phyloP scores from a whole-genome alignment of 192 early-diverging fungal genomes.

The Coemansia sp. region DNA sequence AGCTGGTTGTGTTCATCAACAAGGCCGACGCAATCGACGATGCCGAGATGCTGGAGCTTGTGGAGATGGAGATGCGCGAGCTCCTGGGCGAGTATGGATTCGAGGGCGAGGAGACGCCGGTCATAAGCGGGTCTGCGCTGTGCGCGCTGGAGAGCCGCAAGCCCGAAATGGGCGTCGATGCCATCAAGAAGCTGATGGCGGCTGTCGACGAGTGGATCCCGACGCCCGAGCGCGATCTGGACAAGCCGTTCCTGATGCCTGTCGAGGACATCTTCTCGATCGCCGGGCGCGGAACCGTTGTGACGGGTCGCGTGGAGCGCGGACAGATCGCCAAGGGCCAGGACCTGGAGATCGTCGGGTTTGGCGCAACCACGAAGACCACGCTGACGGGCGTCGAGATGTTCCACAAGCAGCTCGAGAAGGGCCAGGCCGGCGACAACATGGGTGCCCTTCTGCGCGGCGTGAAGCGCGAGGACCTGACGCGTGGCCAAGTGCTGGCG shows the following conservation, averaged over 20 bases:
- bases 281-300: slow-evolving; percentile 95
- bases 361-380: slow-evolving; percentile 85
- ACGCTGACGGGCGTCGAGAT: slow-evolving; percentile 98
- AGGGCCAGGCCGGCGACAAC: slow-evolving; percentile 97
- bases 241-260: slow-evolving; percentile 99
- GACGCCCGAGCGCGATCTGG: slow-evolving; percentile 87
- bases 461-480: slow-evolving; percentile 95
- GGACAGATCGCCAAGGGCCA: slow-evolving; percentile 89
- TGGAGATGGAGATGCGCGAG: slow-evolving; percentile 99
- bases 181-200: slow-evolving; percentile 89
- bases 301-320: slow-evolving; percentile 93
- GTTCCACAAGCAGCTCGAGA: slow-evolving; percentile 99
- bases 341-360: slow-evolving; percentile 97
- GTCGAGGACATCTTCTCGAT: slow-evolving; percentile 99
- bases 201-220: slow-evolving; percentile 92
- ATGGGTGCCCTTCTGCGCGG: slow-evolving; percentile 96
- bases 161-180: slow-evolving; percentile 86
- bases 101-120: slow-evolving; percentile 87
- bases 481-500: slow-evolving; percentile 91
- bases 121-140: slow-evolving; percentile 91
- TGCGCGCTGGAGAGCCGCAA: slow-evolving; percentile 91
- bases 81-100: slow-evolving; percentile 88
- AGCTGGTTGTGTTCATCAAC: slow-evolving; percentile 97
- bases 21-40: slow-evolving; percentile 98
- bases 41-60: slow-evolving; percentile 95